phyloP scores from a whole-genome alignment of 805 yeast species.

The Kuraishia borneana region DNA sequence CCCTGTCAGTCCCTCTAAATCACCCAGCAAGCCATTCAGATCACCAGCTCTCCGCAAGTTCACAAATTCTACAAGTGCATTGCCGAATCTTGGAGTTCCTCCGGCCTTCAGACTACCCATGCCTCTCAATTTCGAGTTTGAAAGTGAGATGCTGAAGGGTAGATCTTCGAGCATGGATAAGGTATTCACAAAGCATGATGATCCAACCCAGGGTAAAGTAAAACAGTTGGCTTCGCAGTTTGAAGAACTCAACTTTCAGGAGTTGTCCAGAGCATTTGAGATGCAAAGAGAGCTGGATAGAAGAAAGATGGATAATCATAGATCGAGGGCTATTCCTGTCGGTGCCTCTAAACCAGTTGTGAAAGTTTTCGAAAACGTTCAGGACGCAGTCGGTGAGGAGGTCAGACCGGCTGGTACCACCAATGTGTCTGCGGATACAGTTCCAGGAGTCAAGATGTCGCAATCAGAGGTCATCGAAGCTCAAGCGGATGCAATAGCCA shows the following conservation, averaged over 20 bases:
- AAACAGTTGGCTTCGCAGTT: conserved; percentile 55
- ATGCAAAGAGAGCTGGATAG: conserved; percentile 77
- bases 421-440: too few relatives aligned
- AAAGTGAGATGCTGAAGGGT: background rate
- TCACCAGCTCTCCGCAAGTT: background rate
- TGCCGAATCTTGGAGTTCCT: background rate
- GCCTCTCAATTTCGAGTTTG: background rate
- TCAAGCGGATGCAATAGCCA: conserved; percentile 1
- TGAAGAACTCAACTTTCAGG: conserved; percentile 70
- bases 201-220: conserved; percentile 38
- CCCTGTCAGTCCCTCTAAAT: background rate
- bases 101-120: background rate
- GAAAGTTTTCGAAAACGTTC: conserved; percentile 78
- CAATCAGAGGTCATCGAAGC: background rate
- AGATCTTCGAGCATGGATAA: background rate
- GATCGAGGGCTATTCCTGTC: conserved; percentile 60
- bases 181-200: background rate
- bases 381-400: conserved; percentile 67
- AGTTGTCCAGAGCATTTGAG: conserved; percentile 76
- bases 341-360: conserved; percentile 77
- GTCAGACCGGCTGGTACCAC: conserved; percentile 11
- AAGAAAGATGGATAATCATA: conserved; percentile 39
- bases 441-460: too few relatives aligned
- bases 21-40: background rate
- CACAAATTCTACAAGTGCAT: background rate